These are phyloP conservation scores for Cyclotella baltica DNA, from an alignment of 108 stramenopile genomes.

Conservation along the genomic window DNA sequence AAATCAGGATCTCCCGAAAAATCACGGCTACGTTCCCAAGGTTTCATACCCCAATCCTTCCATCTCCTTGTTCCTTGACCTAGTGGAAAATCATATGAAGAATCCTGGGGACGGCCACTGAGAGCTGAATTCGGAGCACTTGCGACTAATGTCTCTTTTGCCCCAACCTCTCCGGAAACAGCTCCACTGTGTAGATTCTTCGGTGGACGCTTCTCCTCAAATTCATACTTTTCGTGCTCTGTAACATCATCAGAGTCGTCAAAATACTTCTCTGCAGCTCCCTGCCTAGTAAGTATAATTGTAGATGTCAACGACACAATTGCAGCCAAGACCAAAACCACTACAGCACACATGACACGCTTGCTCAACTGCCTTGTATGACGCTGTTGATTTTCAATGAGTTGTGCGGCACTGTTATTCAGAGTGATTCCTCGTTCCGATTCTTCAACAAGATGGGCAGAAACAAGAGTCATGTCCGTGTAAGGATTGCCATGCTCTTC, in stretches of 20 bases:
- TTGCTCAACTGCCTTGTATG: constrained; percentile 1
- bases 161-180: no score
- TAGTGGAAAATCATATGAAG: no score
- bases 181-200: no score
- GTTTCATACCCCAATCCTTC: no score
- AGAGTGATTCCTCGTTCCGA: neutral
- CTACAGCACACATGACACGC: neutral
- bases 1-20: neutral
- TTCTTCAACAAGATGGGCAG: constrained; percentile 9
- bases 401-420: neutral
- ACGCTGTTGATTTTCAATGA: neutral
- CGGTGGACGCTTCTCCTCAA: neutral
- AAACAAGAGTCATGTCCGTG: constrained; percentile 1
- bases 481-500: neutral
- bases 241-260: no score
- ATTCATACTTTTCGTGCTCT: no score
- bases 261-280: no score
- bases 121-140: no score
- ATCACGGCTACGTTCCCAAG: neutral
- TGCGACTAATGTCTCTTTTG: no score
- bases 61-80: no score
- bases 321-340: neutral
- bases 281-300: neutral
- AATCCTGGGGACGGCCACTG: no score
- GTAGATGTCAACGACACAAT: neutral